A percentile compares a stretch with the other conserved stretches of the same genome.
phyloP scores from a whole-genome alignment of 257 asterid species.

The Salvia rosmarinus region DNA sequence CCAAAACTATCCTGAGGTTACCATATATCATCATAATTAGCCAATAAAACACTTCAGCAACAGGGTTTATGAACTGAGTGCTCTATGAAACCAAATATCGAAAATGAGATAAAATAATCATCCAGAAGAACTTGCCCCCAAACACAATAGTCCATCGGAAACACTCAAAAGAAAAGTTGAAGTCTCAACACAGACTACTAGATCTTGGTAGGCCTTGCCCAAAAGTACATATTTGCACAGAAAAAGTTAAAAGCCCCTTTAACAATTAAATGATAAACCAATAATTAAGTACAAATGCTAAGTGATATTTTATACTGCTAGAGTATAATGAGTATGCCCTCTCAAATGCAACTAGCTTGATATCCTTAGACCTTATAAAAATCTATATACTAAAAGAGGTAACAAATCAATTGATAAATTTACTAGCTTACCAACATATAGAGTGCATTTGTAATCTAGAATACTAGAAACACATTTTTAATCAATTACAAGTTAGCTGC shows the following conservation, averaged over 20 bases:
- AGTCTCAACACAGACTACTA: neutral
- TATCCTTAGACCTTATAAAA: neutral
- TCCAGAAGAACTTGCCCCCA: conserved; percentile 1
- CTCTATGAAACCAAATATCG: conserved; percentile 13
- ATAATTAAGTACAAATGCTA: neutral
- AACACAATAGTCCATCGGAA: conserved; percentile 22
- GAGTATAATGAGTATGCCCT: neutral
- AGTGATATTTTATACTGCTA: neutral
- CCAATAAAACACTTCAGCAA: conserved; percentile 10
- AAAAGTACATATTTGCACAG: conserved; percentile 12
- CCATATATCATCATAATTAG: conserved; percentile 34
- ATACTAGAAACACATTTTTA: neutral
- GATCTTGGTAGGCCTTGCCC: conserved; percentile 1
- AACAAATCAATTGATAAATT: neutral
- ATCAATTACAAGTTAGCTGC: neutral
- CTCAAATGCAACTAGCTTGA: too few species aligned
- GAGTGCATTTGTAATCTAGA: neutral
- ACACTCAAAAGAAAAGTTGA: conserved; percentile 17
- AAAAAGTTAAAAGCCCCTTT: conserved; percentile 1
- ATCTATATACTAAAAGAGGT: neutral
- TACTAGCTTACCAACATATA: too few species aligned
- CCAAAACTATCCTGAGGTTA: conserved; percentile 77
- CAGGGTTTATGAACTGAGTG: conserved; percentile 23
- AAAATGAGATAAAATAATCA: conserved; percentile 10
- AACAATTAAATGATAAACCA: neutral